Base-by-base conservation (phyloP, 2,329 filamentous ascomycete species). In the Catunica adiposa region DNA sequence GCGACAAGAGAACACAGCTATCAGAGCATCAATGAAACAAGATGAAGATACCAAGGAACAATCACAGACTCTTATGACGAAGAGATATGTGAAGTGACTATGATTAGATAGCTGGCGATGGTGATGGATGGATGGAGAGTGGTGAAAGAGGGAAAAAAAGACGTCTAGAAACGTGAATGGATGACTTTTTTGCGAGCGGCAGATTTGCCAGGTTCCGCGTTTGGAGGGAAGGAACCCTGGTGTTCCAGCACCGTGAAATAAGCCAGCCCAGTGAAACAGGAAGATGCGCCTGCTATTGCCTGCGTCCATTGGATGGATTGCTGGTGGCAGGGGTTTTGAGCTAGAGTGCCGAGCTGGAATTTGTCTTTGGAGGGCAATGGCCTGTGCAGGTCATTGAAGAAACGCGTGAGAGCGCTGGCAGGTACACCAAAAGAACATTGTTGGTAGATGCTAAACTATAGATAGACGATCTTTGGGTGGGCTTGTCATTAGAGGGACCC, bases 131-230 rank as follows among this genome's bases (percentile, higher is more conserved):
- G 20, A 23, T 17, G 31, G 22, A 23, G 40, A 50, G 22, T 34
- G 23, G 25, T 25, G 42, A 7, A 53, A 40, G 17, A 31, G 31
- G 15, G 40, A 20, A 53, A 53, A 42, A 54, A 54, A 46, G 25
- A 56, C 14, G 15, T 20, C 15, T 11, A 15, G 37, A 46, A 51
- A 50, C 29, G 38, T 20, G 22, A 29, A 42, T 47, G 42, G 26
- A 48, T 25, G 15, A 55, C 26, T 50, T 44, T 46, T 46, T 54
- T 54, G 22, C 51, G 17, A 20, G 44, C 20, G 22, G 44, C 44
- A 25, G 22, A 29, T 25, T 25, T 23, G 4, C 44, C n/a, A 25
- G 44, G 44, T 48, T 48, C 44, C 44, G 44, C 44, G 44, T 48
- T 20, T 23, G 23, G 11, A 25, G 11, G 22, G 44, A 48, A 48